Evolutionary conservation across 345 rosid genomes (phyloP), one percentile per base, ranked within the genome.

Genomic region (Kandelia obovata): DNA sequence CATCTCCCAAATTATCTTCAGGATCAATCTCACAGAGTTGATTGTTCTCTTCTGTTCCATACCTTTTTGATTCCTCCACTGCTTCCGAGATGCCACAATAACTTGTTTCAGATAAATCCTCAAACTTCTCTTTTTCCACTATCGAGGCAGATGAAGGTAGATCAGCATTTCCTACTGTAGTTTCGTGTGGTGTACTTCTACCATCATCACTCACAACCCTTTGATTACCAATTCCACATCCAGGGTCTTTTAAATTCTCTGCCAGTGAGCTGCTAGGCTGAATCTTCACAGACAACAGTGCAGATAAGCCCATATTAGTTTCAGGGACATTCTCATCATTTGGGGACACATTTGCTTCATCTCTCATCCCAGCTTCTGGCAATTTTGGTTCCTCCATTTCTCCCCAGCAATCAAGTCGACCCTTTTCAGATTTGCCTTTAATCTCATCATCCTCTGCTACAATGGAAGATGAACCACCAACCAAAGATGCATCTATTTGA

Each of bases 61-160:
- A 35, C 35, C 31, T 32, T 61, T 61, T 47, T 7, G 35, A 58
- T 63, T 68, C 68, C 49, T 62, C 70, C 28, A 27, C 28, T 56
- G 26, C 28, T 27, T 21, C 28, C 8, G 59, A 56, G 31, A 56
- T 56, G 31, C 59, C 28, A 25, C 30, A 56, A 56, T 56, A 11
- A 25, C 59, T 25, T 16, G 28, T 15, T 21, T 21, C 59, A 25
- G 26, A 21, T 25, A 27, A 11, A 56, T 27, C 30, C 59, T 25
- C 59, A 7, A 8, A 8, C 59, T 56, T 56, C 11, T 56, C 59
- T 56, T 56, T 27, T 5, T 21, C 59, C 31, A 11, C 28, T 7
- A 27, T 56, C 2, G 4, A 56, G 59, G 59, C 25, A 25, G 17
- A 25, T 27, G 28, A 56, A 56, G 59, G 59, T 11, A 25, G 28